phyloP scores from a whole-genome alignment of 2,329 filamentous ascomycete genomes.

The Knoxdaviesia capensis region DNA sequence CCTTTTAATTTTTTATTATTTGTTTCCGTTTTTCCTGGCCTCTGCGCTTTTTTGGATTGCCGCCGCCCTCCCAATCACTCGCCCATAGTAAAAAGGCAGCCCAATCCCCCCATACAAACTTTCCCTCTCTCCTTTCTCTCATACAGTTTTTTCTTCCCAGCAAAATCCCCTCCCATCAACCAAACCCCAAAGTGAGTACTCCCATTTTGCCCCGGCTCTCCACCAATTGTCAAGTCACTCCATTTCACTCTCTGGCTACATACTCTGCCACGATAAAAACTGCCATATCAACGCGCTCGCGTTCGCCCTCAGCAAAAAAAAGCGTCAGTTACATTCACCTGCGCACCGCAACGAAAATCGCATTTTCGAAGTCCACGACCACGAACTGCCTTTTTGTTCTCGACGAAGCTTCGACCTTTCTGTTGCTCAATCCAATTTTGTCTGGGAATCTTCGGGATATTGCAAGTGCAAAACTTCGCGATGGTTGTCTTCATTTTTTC shows the following conservation, averaged over 20 bases:
- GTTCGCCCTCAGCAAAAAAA: neutral
- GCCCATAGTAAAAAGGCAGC: conserved; percentile 44
- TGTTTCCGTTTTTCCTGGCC: neutral
- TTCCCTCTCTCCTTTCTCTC: conserved; percentile 35
- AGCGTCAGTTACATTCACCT: neutral
- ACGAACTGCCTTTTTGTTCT: neutral
- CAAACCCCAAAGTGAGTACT: conserved; percentile 35
- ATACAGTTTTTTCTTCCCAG: conserved; percentile 35
- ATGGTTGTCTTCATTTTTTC: too few species aligned
- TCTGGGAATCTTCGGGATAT: too few species aligned
- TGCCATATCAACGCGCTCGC: neutral
- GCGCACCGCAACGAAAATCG: neutral
- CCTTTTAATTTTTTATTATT: neutral
- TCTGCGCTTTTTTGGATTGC: neutral
- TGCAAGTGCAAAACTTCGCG: too few species aligned
- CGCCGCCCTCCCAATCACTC: conserved; percentile 32
- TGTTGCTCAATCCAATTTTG: too few species aligned
- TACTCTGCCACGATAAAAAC: neutral
- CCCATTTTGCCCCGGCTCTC: conserved; percentile 13
- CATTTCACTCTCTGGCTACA: conserved; percentile 5
- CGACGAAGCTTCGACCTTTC: neutral
- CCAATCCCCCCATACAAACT: conserved; percentile 34
- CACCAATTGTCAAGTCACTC: conserved; percentile 9
- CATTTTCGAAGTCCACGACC: neutral
- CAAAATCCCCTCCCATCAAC: conserved; percentile 28